A percentile compares a stretch with the other conserved stretches of the same genome.
phyloP scores from a whole-genome alignment of 768 basidiomycete species.

The Pleurotus cornucopiae region DNA sequence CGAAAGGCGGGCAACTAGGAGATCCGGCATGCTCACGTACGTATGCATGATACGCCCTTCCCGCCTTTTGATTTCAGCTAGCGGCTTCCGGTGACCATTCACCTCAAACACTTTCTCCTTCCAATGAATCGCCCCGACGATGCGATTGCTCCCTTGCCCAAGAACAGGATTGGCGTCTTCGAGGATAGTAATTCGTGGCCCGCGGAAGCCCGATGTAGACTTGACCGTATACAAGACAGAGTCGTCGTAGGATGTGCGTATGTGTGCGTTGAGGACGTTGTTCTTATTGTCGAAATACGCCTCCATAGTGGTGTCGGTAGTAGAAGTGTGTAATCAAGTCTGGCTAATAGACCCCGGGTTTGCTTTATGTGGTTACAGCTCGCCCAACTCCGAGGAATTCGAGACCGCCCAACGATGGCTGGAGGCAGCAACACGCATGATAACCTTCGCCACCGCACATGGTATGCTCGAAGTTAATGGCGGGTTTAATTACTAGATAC shows the following conservation, averaged over 20 bases:
- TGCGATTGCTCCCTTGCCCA: constrained; percentile 18
- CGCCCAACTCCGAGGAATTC: neutral
- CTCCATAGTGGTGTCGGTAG: constrained; percentile 32
- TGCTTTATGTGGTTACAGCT: neutral
- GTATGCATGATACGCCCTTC: constrained; percentile 25
- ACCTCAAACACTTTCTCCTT: constrained; percentile 44
- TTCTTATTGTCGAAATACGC: constrained; percentile 47
- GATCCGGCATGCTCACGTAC: neutral
- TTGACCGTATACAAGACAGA: constrained; percentile 39
- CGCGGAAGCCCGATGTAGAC: constrained; percentile 38
- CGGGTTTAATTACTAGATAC: neutral
- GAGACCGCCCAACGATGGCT: neutral
- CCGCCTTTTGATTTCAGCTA: constrained; percentile 36
- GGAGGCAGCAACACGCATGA: neutral
- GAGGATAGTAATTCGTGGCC: constrained; percentile 40
- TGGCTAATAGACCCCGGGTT: neutral
- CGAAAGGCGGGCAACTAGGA: neutral
- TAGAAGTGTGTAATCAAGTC: neutral
- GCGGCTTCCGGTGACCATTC: constrained; percentile 31
- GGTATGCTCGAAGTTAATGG: neutral
- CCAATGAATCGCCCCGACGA: constrained; percentile 47
- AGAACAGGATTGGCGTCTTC: constrained; percentile 42
- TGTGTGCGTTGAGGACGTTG: constrained; percentile 41
- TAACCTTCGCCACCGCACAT: neutral
- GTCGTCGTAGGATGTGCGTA: constrained; percentile 39